These are phyloP conservation scores for Maudiozyma serrabonitensis DNA, from an alignment of 805 yeast genomes.

Conservation along the genomic window DNA sequence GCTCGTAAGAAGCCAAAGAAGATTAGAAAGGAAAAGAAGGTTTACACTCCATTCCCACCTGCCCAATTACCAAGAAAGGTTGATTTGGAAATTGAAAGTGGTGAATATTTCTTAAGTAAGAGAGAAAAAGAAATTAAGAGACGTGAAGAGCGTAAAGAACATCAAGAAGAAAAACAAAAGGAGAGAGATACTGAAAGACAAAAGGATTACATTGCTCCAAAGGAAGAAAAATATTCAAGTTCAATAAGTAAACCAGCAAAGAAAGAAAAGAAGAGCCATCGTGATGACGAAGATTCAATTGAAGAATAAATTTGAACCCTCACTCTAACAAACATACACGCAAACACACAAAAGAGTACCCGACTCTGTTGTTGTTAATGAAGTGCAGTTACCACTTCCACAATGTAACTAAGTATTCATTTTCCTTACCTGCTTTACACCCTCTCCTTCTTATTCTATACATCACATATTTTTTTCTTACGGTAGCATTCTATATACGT, in stretches of 20 bases:
- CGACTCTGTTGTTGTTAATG: no score
- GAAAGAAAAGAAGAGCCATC: constrained; percentile 1
- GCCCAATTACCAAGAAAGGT: constrained; percentile 93
- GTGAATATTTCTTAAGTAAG: constrained; percentile 92
- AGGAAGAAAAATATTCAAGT: constrained; percentile 44
- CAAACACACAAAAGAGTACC: no score
- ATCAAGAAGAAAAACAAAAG: constrained; percentile 62
- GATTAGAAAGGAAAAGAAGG: constrained; percentile 52
- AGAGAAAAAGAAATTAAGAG: constrained; percentile 66
- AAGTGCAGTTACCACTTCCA: no score
- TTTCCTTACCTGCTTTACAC: no score
- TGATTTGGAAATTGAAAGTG: constrained; percentile 94
- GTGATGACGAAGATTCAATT: neutral
- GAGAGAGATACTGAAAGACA: constrained; percentile 60
- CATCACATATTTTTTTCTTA: no score
- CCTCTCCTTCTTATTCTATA: no score
- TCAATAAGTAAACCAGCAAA: constrained; percentile 2
- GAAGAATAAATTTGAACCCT: neutral
- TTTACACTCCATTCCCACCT: constrained; percentile 98
- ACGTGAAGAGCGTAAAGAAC: constrained; percentile 65
- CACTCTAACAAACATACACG: no score
- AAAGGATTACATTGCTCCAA: constrained; percentile 79
- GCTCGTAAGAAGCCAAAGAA: constrained; percentile 83
- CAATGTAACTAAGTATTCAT: no score
- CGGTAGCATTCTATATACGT: no score